phyloP scores from a whole-genome alignment of 306 rosid species.

The Dalbergia cochinchinensis region DNA sequence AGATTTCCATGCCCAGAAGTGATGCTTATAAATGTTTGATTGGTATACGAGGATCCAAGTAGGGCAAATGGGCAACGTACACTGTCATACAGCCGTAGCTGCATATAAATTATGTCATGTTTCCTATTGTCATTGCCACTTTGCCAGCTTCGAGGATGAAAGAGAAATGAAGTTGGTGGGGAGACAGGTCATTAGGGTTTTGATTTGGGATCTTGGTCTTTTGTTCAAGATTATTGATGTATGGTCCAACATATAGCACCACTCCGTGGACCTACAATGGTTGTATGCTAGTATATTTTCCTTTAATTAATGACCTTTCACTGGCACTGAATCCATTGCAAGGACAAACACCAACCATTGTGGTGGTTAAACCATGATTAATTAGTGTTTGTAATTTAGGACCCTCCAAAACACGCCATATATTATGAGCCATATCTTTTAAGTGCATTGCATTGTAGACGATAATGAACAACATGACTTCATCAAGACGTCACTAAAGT shows the following conservation, averaged over 20 bases:
- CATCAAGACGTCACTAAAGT: conserved; percentile 15
- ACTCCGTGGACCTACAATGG: background rate
- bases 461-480: conserved; percentile 7
- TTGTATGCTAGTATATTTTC: background rate
- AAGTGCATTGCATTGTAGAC: background rate
- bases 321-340: conserved; percentile 35
- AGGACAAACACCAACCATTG: conserved; percentile 8
- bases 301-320: conserved; percentile 19
- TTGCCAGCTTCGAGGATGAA: background rate
- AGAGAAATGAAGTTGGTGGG: background rate
- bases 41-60: too few relatives aligned
- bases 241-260: conserved; percentile 12
- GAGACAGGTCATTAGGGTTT: conserved; percentile 32
- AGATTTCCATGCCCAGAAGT: too few relatives aligned
- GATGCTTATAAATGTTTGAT: too few relatives aligned
- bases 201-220: background rate
- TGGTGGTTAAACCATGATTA: conserved; percentile 14
- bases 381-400: conserved; percentile 15
- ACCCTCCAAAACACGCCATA: conserved; percentile 25
- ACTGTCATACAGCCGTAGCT: background rate
- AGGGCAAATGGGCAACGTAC: background rate
- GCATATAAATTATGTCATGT: background rate
- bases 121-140: background rate
- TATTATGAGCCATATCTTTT: background rate
- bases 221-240: conserved; percentile 7